These are phyloP conservation scores for Colletotrichum falcatum DNA, from an alignment of 2,329 filamentous ascomycete genomes.

Conservation along the genomic window DNA sequence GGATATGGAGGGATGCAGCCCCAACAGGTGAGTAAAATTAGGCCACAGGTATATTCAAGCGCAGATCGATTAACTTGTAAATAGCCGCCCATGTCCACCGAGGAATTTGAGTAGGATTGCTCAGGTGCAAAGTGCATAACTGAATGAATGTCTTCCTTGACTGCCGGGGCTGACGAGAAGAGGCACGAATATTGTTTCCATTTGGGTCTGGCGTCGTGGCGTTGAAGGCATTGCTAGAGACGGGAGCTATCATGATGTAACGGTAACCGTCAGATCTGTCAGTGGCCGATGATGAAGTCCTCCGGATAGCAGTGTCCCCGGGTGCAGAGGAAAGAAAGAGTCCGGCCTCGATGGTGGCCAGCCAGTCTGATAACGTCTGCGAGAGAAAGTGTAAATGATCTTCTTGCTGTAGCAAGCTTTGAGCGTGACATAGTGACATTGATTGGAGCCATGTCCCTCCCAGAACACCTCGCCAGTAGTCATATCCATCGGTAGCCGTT, in stretches of 20 bases:
- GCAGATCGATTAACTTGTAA: slow-evolving; percentile 2
- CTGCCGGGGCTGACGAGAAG: background rate
- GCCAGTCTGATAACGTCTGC: slow-evolving; percentile 5
- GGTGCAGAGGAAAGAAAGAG: background rate
- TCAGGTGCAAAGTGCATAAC: background rate
- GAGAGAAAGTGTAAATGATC: slow-evolving; percentile 24
- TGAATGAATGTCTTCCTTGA: slow-evolving; percentile 5
- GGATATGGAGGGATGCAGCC: slow-evolving; percentile 83
- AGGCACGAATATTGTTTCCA: background rate
- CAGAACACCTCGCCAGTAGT: background rate
- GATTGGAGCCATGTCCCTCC: background rate
- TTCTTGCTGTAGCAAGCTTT: slow-evolving; percentile 6
- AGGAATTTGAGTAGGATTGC: slow-evolving; percentile 57
- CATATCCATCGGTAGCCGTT: background rate
- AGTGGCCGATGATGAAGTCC: background rate
- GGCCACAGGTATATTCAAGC: background rate
- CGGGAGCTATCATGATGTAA: slow-evolving; percentile 20
- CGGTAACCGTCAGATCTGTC: background rate
- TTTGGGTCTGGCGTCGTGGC: slow-evolving; percentile 34
- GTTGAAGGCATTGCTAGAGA: slow-evolving; percentile 26
- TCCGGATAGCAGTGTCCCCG: background rate
- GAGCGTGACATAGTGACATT: background rate
- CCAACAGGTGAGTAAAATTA: slow-evolving; percentile 76
- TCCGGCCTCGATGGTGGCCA: background rate
- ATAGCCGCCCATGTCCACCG: slow-evolving; percentile 58